These are phyloP conservation scores for Avena atlantica DNA, from an alignment of 176 grass and related monocot genomes.

Conservation along the genomic window DNA sequence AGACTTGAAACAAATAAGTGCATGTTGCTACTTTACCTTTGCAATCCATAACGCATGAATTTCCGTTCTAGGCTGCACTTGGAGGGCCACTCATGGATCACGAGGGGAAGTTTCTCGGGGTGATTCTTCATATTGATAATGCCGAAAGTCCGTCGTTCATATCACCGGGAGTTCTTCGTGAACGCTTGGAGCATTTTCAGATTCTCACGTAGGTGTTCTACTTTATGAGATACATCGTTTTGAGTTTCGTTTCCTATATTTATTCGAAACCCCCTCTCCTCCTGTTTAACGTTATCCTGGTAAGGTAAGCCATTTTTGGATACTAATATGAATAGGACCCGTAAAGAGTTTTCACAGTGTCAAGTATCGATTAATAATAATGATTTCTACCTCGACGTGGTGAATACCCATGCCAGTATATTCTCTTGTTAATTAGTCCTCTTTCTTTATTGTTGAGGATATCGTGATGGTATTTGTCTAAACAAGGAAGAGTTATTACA, in stretches of 20 bases:
- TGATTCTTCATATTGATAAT: not conserved
- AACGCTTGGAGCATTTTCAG: slow-evolving; percentile 10
- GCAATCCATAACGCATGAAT: not conserved
- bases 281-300: not conserved
- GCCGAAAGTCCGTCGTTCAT: not conserved
- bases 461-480: not conserved
- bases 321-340: not conserved
- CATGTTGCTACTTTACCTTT: not conserved
- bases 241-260: not conserved
- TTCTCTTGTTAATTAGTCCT: not conserved
- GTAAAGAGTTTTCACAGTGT: not conserved
- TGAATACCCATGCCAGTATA: not conserved
- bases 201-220: slow-evolving; percentile 16
- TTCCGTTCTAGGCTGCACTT: not conserved
- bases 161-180: not conserved
- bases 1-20: slow-evolving; percentile 4
- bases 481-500: not conserved
- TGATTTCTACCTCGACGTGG: not conserved
- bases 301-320: not conserved
- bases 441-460: not conserved
- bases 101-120: not conserved
- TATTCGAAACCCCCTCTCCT: no score
- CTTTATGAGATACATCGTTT: not conserved
- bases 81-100: not conserved
- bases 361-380: not conserved